Conservation (phyloP, 345 rosid species). For the Atalantia buxifolia region DNA sequence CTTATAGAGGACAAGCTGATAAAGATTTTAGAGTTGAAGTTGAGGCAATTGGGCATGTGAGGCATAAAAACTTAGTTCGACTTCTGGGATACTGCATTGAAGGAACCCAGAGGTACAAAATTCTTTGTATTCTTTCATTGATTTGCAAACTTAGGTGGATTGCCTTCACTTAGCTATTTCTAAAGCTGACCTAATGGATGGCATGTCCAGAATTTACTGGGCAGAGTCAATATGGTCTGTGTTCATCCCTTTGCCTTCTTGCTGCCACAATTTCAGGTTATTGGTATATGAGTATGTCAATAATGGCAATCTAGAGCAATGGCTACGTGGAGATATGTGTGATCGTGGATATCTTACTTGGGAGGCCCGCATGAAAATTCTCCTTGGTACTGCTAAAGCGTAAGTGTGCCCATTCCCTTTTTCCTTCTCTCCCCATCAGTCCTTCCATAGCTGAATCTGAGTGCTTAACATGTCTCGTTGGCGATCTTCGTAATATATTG, state of each 20-base stretch:
- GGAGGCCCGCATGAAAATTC: conserved; percentile 87
- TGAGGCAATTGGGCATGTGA: conserved; percentile 93
- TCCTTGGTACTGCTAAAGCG: conserved; percentile 96
- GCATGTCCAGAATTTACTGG: not conserved
- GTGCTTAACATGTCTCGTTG: not conserved
- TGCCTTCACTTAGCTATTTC: not conserved
- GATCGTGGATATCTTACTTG: conserved; percentile 80
- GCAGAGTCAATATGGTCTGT: not conserved
- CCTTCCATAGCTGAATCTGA: not conserved
- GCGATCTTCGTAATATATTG: conserved; percentile 8
- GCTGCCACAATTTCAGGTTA: conserved; percentile 39
- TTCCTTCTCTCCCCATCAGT: not conserved
- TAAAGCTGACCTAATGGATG: not conserved
- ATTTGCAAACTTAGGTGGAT: not conserved
- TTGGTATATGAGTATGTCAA: conserved; percentile 86
- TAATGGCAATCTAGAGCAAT: conserved; percentile 94
- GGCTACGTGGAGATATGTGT: conserved; percentile 87
- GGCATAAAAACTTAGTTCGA: conserved; percentile 94
- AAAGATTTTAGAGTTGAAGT: conserved; percentile 96
- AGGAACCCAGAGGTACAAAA: conserved; percentile 82
- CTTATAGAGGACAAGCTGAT: conserved; percentile 85
- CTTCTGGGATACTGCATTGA: conserved; percentile 96
- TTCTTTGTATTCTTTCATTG: conserved; percentile 2
- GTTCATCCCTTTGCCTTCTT: not conserved
- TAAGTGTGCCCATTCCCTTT: conserved; percentile 28